phyloP scores from a whole-genome alignment of 371 early-diverging fungal genomes.

The Amoeboaphelidium protococcarum region DNA sequence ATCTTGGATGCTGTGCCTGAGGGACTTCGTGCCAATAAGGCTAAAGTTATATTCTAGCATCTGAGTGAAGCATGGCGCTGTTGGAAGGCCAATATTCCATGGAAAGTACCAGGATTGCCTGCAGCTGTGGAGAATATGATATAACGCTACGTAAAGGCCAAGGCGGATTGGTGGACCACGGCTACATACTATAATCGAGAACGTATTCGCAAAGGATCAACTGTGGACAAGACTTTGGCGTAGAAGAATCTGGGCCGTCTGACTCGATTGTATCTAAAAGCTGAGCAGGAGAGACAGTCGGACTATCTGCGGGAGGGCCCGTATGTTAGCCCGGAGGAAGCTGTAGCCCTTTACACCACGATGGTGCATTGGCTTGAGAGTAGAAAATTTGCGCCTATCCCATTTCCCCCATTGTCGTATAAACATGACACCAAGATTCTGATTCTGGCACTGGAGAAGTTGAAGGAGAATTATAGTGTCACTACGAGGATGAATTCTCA shows the following conservation, averaged over 20 bases:
- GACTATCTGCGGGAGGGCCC: slow-evolving; percentile 96
- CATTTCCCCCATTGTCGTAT: slow-evolving; percentile 93
- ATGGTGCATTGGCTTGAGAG: slow-evolving; percentile 97
- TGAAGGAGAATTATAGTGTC: slow-evolving; percentile 86
- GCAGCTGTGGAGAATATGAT: slow-evolving; percentile 96
- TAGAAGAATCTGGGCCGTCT: slow-evolving; percentile 95
- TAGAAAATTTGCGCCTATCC: slow-evolving; percentile 87
- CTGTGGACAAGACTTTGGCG: slow-evolving; percentile 91
- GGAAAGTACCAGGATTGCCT: slow-evolving; percentile 94
- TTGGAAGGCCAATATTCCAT: slow-evolving; percentile 97
- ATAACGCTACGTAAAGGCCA: slow-evolving; percentile 85
- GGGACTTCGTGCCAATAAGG: slow-evolving; percentile 84
- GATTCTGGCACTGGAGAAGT: slow-evolving; percentile 74
- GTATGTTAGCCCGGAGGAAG: slow-evolving; percentile 86
- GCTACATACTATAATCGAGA: slow-evolving; percentile 94
- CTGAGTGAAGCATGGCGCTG: slow-evolving; percentile 93
- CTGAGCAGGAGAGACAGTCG: slow-evolving; percentile 95
- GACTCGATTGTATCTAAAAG: slow-evolving; percentile 93
- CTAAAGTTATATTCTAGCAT: slow-evolving; percentile 85
- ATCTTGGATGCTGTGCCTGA: slow-evolving; percentile 95
- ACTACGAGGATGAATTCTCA: slow-evolving; percentile 82
- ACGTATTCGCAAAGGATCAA: slow-evolving; percentile 94
- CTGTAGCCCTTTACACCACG: slow-evolving; percentile 86
- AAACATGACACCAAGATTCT: slow-evolving; percentile 94
- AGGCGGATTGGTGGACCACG: slow-evolving; percentile 98